Evolutionary conservation across 495 filamentous ascomycete species (phyloP).

Genomic region (Annulohypoxylon moriforme): DNA sequence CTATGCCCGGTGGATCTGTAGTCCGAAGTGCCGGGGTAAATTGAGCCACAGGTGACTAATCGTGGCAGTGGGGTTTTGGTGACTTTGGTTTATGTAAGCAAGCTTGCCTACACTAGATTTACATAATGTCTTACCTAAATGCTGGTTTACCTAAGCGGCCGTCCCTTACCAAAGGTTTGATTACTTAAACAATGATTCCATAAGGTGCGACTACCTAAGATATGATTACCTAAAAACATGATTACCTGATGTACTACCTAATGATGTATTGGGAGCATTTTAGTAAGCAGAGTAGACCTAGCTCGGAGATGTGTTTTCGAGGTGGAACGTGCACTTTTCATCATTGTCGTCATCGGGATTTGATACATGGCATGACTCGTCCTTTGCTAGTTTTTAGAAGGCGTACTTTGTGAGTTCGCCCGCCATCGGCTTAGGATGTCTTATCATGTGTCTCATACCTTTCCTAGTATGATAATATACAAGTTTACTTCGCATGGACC

Average conservation of each 20-base stretch:
- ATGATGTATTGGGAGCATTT: too few species aligned
- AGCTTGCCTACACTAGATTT: too few species aligned
- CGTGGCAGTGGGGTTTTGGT: background rate
- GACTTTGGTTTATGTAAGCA: background rate
- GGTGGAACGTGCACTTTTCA: background rate
- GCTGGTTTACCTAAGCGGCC: too few species aligned
- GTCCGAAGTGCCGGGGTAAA: background rate
- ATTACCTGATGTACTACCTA: too few species aligned
- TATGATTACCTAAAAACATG: too few species aligned
- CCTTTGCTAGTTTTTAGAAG: background rate
- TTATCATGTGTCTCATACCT: background rate
- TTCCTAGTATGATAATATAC: background rate
- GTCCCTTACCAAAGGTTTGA: too few species aligned
- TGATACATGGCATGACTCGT: background rate
- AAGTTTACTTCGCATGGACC: constrained; percentile 32
- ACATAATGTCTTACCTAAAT: too few species aligned
- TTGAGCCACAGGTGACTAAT: constrained; percentile 19
- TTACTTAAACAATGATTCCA: too few species aligned
- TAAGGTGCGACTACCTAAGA: too few species aligned
- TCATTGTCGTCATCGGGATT: background rate
- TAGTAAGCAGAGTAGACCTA: background rate
- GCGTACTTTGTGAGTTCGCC: background rate
- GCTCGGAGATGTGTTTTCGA: background rate
- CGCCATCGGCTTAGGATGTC: background rate
- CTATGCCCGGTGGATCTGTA: background rate